Evolutionary conservation across 1,139 yeast species (phyloP).

Genomic region (Sugiyamaella japonica): DNA sequence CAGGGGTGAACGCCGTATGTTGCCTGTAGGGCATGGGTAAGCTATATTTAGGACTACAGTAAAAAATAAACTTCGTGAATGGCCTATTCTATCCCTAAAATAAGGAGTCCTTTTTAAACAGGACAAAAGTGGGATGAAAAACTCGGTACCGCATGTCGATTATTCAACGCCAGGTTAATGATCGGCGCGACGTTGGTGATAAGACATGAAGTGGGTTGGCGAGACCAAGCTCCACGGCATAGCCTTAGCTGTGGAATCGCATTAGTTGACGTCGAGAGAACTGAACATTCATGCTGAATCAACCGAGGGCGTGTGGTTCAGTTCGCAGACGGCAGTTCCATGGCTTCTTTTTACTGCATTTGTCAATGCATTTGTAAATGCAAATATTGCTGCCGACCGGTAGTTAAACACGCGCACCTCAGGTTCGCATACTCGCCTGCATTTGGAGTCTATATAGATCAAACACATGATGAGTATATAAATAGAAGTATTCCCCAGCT

Average conservation of each 20-base stretch:
- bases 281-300: neutral
- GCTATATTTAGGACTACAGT: constrained; percentile 1
- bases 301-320: neutral
- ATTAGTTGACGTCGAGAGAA: no score
- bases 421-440: neutral
- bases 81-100: constrained; percentile 5
- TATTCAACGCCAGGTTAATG: neutral
- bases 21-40: neutral
- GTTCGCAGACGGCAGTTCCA: neutral
- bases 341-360: neutral
- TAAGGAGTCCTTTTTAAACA: neutral
- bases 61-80: neutral
- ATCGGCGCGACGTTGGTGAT: neutral
- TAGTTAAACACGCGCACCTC: neutral
- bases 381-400: neutral
- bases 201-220: neutral
- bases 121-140: neutral
- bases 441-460: neutral
- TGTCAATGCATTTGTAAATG: neutral
- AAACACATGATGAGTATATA: neutral
- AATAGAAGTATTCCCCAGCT: constrained; percentile 6
- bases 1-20: constrained; percentile 2
- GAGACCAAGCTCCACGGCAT: no score
- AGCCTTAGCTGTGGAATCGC: no score
- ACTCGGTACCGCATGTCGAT: constrained; percentile 6